These are phyloP conservation scores for Cladosporium sp. DNA, from an alignment of 2,329 filamentous ascomycete species.

Conservation along the genomic window DNA sequence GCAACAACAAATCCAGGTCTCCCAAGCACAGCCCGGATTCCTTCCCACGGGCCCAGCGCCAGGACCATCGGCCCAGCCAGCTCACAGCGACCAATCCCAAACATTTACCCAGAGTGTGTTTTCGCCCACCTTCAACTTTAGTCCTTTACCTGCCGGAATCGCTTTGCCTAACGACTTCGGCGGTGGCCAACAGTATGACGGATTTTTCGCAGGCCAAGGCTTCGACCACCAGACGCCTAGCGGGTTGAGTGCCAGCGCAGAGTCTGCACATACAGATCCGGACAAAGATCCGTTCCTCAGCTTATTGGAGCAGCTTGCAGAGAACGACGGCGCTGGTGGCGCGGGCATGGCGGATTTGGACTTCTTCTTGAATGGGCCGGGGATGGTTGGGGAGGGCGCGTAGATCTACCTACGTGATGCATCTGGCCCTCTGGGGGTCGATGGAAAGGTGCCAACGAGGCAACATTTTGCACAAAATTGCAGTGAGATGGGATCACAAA, in stretches of 20 bases:
- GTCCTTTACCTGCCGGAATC: conserved; percentile 20
- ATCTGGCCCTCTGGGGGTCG: neutral
- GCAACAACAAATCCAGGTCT: conserved; percentile 8
- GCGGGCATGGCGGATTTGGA: conserved; percentile 72
- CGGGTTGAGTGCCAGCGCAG: conserved; percentile 37
- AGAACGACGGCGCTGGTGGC: conserved; percentile 64
- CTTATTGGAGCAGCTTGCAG: conserved; percentile 74
- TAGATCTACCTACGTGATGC: neutral
- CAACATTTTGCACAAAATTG: too few species aligned
- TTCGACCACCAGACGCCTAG: conserved; percentile 43
- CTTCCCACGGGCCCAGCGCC: conserved; percentile 2
- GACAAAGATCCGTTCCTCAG: conserved; percentile 80
- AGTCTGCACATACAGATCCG: conserved; percentile 38
- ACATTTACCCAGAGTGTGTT: conserved; percentile 33
- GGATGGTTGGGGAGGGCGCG: neutral
- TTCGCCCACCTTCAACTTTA: conserved; percentile 38
- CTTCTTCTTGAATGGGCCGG: conserved; percentile 57
- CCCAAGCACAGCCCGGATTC: conserved; percentile 9
- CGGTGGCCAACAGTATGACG: conserved; percentile 17
- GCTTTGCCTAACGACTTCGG: conserved; percentile 11
- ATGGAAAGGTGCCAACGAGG: neutral
- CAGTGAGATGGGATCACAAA: neutral
- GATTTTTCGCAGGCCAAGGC: conserved; percentile 19
- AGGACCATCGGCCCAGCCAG: neutral
- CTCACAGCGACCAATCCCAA: conserved; percentile 13